These are phyloP conservation scores for Fraxinus albicans DNA, from an alignment of 305 asterid genomes.

Conservation along the genomic window DNA sequence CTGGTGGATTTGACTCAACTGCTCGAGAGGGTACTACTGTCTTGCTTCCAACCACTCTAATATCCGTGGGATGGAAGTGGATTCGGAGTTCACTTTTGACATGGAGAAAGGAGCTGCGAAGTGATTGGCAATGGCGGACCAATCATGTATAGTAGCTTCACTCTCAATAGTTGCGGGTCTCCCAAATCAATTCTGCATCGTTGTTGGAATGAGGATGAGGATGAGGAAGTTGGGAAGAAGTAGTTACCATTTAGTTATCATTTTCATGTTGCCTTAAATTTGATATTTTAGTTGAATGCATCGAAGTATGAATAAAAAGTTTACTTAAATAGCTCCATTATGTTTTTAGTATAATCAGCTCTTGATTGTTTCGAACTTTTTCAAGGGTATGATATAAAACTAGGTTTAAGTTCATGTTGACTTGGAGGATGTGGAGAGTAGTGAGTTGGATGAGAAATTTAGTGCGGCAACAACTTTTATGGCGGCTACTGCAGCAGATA, in stretches of 20 bases:
- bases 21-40: slow-evolving; percentile 35
- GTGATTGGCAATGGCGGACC: slow-evolving; percentile 32
- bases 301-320: too few relatives aligned
- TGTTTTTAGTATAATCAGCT: too few relatives aligned
- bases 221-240: slow-evolving; percentile 22
- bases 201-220: slow-evolving; percentile 28
- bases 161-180: slow-evolving; percentile 20
- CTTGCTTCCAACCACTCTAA: slow-evolving; percentile 36
- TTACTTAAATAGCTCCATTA: too few relatives aligned
- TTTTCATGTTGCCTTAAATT: too few relatives aligned
- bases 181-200: slow-evolving; percentile 24
- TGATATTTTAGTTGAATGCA: too few relatives aligned
- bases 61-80: slow-evolving; percentile 14
- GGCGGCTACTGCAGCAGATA: too few relatives aligned
- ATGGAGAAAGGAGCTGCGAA: slow-evolving; percentile 25
- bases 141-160: slow-evolving; percentile 29
- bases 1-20: slow-evolving; percentile 9
- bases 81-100: slow-evolving; percentile 11
- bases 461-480: too few relatives aligned
- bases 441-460: too few relatives aligned
- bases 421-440: too few relatives aligned
- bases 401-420: too few relatives aligned
- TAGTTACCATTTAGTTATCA: background rate
- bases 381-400: too few relatives aligned
- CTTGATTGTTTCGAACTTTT: too few relatives aligned